Base-by-base conservation (phyloP, 2,329 filamentous ascomycete species). In the Xylariaceae sp. region DNA sequence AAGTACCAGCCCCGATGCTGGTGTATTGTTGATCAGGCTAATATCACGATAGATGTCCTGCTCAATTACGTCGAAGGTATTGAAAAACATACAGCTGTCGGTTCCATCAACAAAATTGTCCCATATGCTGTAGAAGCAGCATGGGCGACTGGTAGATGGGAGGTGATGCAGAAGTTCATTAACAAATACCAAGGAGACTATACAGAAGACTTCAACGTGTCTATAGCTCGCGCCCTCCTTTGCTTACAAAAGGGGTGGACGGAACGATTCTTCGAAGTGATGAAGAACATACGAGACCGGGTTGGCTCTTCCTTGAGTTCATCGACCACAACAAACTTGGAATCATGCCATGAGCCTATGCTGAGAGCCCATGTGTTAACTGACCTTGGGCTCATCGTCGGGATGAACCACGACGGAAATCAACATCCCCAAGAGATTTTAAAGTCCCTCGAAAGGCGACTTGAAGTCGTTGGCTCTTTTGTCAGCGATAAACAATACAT, bases 401-500 rank as follows among this genome's bases (percentile, higher is more conserved):
- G 71, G 35, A 64, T 67, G 19, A 68, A 71, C 23, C 55, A 66
- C 8, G 69, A 73, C 37, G 67, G 69, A 7, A 67, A 63, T 17
- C 56, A 62, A 34, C 64, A 67, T 25, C 58, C 74, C 42, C 62
- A 68, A 37, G 65, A 66, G 34, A 66, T 68, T 38, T 63, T 85
- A 6, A 71, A 75, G 40, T 75, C 75, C 19, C 64, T 96, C 5
- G 77, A 86, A 49, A 81, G 85, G 37, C 83, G 93, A n/a, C 71
- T 98, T n/a, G 87, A 91, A 55, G 77, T 94, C 1, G 73, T 98
- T 2, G 93, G 94, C 1, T 88, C 90, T 1, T 95, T 93, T 58
- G 84, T 91, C 29, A 81, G 83, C 42, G 91, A 98, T 63, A 98
- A 98, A 64, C 92, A 96, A 62, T 97, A 95, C 62, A 69, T 98